Percentiles rank a stretch among this genome's conserved stretches.
These are phyloP conservation scores for Phenoliferia sp. DNA, from an alignment of 1,284 basidiomycete species.

Conservation along the genomic window DNA sequence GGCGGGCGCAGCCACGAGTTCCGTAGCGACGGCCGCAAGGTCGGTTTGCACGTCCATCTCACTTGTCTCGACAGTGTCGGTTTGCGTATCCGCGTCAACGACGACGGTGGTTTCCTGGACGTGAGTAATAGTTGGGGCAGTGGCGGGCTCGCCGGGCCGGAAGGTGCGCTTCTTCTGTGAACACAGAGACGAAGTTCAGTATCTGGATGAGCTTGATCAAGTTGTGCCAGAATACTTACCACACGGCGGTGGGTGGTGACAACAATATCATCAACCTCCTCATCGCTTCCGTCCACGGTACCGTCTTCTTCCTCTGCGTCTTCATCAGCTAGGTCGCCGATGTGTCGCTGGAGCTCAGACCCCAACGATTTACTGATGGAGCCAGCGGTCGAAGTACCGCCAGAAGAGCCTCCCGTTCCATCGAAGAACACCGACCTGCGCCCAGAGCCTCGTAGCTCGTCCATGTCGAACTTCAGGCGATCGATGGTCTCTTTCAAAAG, in stretches of 20 bases:
- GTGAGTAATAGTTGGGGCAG: conserved; percentile 31
- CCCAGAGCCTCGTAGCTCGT: conserved; percentile 62
- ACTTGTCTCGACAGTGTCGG: conserved; percentile 49
- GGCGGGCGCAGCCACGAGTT: conserved; percentile 38
- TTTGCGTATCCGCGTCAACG: conserved; percentile 60
- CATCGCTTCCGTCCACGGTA: too few species aligned
- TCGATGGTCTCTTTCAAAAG: conserved; percentile 89
- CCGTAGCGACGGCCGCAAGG: conserved; percentile 57
- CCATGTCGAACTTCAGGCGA: conserved; percentile 80
- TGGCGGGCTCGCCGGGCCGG: conserved; percentile 27
- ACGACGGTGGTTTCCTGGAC: conserved; percentile 53
- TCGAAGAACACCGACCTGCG: conserved; percentile 46
- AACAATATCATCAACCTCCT: conserved; percentile 46
- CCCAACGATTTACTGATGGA: conserved; percentile 74
- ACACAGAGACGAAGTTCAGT: background rate
- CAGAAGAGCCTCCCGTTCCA: conserved; percentile 25
- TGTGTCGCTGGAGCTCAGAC: conserved; percentile 65
- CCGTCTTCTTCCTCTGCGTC: conserved; percentile 47
- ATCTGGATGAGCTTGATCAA: background rate
- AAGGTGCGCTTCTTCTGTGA: conserved; percentile 29
- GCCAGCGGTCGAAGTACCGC: conserved; percentile 44
- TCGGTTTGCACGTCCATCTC: conserved; percentile 58
- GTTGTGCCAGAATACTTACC: too few species aligned
- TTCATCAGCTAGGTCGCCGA: conserved; percentile 43
- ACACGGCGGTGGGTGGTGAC: conserved; percentile 43